phyloP scores from a whole-genome alignment of 768 basidiomycete species.

The Hygrocybe punicea region DNA sequence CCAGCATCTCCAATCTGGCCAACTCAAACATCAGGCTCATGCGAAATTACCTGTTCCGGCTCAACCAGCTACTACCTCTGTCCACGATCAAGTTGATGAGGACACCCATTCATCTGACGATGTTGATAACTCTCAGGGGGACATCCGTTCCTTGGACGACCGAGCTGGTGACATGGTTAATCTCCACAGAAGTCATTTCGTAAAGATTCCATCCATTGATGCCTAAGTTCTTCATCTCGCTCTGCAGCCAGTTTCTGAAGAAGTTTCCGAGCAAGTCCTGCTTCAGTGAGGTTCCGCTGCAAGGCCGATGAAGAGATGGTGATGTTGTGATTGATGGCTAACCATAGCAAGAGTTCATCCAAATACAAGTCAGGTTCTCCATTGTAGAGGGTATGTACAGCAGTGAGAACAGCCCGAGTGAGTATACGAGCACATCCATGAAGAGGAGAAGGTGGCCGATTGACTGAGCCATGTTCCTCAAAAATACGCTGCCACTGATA shows the following conservation, averaged over 20 bases:
- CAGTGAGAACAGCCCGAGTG: slow-evolving; percentile 10
- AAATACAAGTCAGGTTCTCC: slow-evolving; percentile 7
- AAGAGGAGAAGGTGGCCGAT: slow-evolving; percentile 17
- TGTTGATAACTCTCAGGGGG: too few relatives aligned
- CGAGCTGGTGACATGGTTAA: too few relatives aligned
- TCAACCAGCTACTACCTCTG: too few relatives aligned
- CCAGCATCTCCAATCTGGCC: too few relatives aligned
- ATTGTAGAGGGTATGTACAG: slow-evolving; percentile 8
- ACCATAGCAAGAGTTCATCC: slow-evolving; percentile 10
- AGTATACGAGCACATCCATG: slow-evolving; percentile 12
- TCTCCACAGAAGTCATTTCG: neutral
- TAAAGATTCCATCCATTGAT: neutral
- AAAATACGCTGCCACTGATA: slow-evolving; percentile 21
- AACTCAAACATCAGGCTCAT: too few relatives aligned
- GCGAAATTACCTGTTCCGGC: too few relatives aligned
- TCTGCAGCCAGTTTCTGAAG: slow-evolving; percentile 11
- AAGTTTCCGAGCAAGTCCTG: too few relatives aligned
- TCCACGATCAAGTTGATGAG: too few relatives aligned
- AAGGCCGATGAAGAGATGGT: slow-evolving; percentile 9
- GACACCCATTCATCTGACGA: too few relatives aligned
- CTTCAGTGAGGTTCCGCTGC: too few relatives aligned
- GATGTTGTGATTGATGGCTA: slow-evolving; percentile 13
- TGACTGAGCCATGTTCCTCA: slow-evolving; percentile 11
- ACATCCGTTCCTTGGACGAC: too few relatives aligned
- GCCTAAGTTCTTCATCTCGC: slow-evolving; percentile 7